phyloP scores from a whole-genome alignment of 2,329 filamentous ascomycete genomes.

The Drechslerella dactyloides region DNA sequence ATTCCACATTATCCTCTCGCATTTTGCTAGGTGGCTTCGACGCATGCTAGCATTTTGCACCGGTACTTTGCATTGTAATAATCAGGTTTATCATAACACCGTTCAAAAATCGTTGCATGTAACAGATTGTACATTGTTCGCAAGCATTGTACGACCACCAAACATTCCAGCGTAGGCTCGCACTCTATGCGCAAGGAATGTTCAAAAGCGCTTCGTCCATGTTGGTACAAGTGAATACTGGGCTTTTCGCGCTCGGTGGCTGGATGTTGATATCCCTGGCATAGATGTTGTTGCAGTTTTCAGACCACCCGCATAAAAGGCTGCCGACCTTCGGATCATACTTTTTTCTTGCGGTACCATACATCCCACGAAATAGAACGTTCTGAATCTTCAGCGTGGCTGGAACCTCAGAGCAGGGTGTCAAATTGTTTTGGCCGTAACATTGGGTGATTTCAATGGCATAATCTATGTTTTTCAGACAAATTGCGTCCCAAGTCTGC shows the following conservation, averaged over 20 bases:
- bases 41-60: too few relatives aligned
- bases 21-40: too few relatives aligned
- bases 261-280: conserved; percentile 61
- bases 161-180: too few relatives aligned
- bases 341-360: conserved; percentile 63
- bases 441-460: conserved; percentile 69
- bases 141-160: too few relatives aligned
- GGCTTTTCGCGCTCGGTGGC: conserved; percentile 61
- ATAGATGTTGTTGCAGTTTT: conserved; percentile 61
- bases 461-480: conserved; percentile 67
- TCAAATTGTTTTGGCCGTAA: conserved; percentile 65
- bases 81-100: too few relatives aligned
- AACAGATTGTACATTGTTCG: too few relatives aligned
- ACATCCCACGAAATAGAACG: conserved; percentile 65
- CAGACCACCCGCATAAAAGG: conserved; percentile 61
- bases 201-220: conserved; percentile 53
- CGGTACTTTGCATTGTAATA: too few relatives aligned
- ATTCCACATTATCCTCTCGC: too few relatives aligned
- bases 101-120: too few relatives aligned
- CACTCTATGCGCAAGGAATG: conserved; percentile 28
- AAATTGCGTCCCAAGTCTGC: conserved; percentile 68
- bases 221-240: conserved; percentile 61
- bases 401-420: conserved; percentile 60
- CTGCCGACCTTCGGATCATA: conserved; percentile 61
- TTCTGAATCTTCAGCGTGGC: conserved; percentile 55